These are phyloP conservation scores for Linnemannia schmuckeri DNA, from an alignment of 192 early-diverging fungal genomes.

Conservation along the genomic window DNA sequence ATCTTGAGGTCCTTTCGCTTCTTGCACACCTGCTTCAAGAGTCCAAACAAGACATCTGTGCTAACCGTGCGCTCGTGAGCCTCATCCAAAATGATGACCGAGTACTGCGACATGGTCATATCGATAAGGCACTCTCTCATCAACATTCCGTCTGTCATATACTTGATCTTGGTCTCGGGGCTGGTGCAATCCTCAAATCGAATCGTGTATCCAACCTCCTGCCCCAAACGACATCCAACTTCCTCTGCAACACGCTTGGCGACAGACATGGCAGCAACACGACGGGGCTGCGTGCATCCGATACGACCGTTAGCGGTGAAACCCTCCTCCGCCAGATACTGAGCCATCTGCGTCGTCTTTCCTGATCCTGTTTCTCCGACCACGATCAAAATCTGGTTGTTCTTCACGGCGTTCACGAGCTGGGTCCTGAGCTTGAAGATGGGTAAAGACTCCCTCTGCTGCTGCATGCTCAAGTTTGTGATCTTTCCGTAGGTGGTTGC, in stretches of 20 bases:
- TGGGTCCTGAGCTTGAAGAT: constrained; percentile 84
- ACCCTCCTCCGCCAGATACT: constrained; percentile 97
- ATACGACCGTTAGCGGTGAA: constrained; percentile 90
- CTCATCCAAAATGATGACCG: constrained; percentile 96
- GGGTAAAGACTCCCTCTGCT: constrained; percentile 90
- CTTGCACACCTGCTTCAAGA: constrained; percentile 87
- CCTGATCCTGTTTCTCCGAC: constrained; percentile 98
- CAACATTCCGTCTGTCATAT: constrained; percentile 99
- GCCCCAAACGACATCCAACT: constrained; percentile 91
- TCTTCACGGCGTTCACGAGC: constrained; percentile 85
- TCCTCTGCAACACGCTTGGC: constrained; percentile 98
- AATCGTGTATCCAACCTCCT: constrained; percentile 98
- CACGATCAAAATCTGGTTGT: constrained; percentile 84
- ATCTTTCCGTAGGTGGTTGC: constrained; percentile 94
- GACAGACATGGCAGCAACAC: constrained; percentile 99
- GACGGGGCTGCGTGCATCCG: constrained; percentile 98
- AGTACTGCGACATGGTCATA: constrained; percentile 85
- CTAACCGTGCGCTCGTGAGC: constrained; percentile 98
- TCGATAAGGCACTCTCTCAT: constrained; percentile 93
- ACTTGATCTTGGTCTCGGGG: constrained; percentile 91
- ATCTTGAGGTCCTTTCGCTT: constrained; percentile 91
- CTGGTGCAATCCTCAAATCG: constrained; percentile 99
- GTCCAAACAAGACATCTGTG: constrained; percentile 96
- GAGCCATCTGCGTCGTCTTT: constrained; percentile 99
- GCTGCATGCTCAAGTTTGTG: constrained; percentile 85